Evolutionary conservation across 1,139 yeast species (phyloP), one percentile per base, ranked within the genome.

Genomic region (Saccharomyces hybrid): DNA sequence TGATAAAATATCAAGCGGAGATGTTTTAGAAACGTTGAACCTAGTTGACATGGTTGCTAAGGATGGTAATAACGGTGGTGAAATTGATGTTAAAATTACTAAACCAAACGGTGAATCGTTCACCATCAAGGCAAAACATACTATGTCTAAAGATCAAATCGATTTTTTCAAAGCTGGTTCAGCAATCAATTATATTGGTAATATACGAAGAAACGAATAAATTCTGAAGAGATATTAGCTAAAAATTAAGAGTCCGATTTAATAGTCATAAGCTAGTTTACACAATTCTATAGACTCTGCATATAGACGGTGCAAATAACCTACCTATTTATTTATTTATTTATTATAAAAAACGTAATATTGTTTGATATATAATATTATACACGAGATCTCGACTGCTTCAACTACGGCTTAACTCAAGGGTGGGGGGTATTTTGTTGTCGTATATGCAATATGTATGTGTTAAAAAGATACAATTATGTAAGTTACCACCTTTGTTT

Each of bases 81-180:
- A 77, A 48, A 71, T 93, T 61, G 80, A 77, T 53, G 75, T 93
- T 63, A 79, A 80, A 64, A 86, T 93, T 14, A 85, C 89, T 51
- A 88, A 88, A 73, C 82, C 76, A 55, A 81, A 81, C 61, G 97
- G 97, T 23, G 79, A 84, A 53, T 70, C 78, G 49, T 85, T 85
- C 63, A 83, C 79, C 56, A 83, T 93, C 60, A 76, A 78, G 62
- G 81, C 95, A 66, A 89, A 85, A 74, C 99, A 93, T 72, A 91
- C 98, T 56, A 89, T 93, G 97, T 90, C 97, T 31, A 82, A 83
- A 72, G 99, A 93, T 72, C 99, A 93, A 77, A 79, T 93, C 55
- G 95, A 88, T 61, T 93, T 93, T 75, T 93, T 91, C 81, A 90
- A 85, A 73, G 97, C 97, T 49, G 99, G 99, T 55, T 88, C 96